Percentiles rank a stretch among this genome's conserved stretches.
These are phyloP conservation scores for Phaeolepiota aurea DNA, from an alignment of 768 basidiomycete species.

Conservation along the genomic window DNA sequence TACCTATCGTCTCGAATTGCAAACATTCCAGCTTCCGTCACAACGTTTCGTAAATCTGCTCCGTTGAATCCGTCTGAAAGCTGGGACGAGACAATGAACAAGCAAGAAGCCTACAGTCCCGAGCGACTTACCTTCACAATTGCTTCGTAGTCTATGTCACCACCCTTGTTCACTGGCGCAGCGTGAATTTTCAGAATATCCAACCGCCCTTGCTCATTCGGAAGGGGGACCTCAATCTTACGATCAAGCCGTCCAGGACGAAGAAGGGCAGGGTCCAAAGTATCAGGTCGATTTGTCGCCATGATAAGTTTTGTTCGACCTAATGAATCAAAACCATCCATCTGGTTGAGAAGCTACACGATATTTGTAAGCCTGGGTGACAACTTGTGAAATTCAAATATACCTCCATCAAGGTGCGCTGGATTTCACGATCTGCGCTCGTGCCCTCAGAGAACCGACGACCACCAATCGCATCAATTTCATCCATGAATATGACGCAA, in stretches of 20 bases:
- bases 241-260: slow-evolving; percentile 94
- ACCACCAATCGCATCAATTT: slow-evolving; percentile 97
- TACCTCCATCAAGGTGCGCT: slow-evolving; percentile 94
- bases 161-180: slow-evolving; percentile 86
- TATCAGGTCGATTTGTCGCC: slow-evolving; percentile 99
- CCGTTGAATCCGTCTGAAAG: slow-evolving; percentile 93
- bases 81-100: slow-evolving; percentile 21
- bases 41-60: slow-evolving; percentile 91
- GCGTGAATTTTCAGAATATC: slow-evolving; percentile 99
- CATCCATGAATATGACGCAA: slow-evolving; percentile 98
- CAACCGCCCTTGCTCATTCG: slow-evolving; percentile 92
- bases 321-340: slow-evolving; percentile 98
- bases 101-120: not conserved
- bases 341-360: slow-evolving; percentile 85
- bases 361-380: too few species aligned
- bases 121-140: slow-evolving; percentile 75
- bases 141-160: slow-evolving; percentile 96
- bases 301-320: slow-evolving; percentile 96
- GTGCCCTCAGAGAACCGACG: slow-evolving; percentile 86
- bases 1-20: slow-evolving; percentile 82
- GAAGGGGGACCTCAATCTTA: slow-evolving; percentile 96
- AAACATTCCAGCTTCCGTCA: slow-evolving; percentile 97
- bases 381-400: slow-evolving; percentile 6
- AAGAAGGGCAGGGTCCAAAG: slow-evolving; percentile 91
- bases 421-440: slow-evolving; percentile 96